Base-by-base conservation (phyloP, 2,329 filamentous ascomycete genomes). In the Cytospora piceicola region DNA sequence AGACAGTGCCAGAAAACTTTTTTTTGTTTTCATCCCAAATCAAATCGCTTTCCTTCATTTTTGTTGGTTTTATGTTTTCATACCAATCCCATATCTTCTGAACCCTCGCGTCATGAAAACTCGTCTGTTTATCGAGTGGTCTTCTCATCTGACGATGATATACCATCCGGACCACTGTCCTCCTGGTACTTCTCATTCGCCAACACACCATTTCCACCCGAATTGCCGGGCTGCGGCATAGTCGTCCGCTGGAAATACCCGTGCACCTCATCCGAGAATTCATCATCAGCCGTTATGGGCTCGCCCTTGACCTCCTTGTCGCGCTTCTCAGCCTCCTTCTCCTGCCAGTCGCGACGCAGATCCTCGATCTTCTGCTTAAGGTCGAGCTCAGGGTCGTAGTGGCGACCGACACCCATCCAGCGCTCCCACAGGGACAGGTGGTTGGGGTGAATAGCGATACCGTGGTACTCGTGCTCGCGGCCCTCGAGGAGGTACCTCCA, bases 351-450 rank as follows among this genome's bases (percentile, higher is more conserved):
- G 46, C 78, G 74, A 59, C 85, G 82, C 85, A 97, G 91, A 76
- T 97, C 94, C 72, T 89, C 85, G 69, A 97, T 90, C 83, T 93
- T 94, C 76, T 89, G 84, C 80, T 91, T 86, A 80, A 90, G 92
- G 82, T 98, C 94, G 59, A 89, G 81, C 69, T 92, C 88, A 9
- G 93, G 88, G 77, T 97, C 82, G 81, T 97, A 98, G 75, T 85
- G 76, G 83, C 95, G 96, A 77, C 90, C 88, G 22, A 90, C 85
- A 60, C 93, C 93, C 63, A 86, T 84, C 69, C 92, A 77, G 68
- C 92, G 89, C 84, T 98, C 94, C 90, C 92, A 98, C 60, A 94
- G 76, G 8, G 91, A 94, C 69, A 98, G 81, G 75, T 98, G 94
- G 77, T 90, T 87, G 57, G 92, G 90, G 82, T 98, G 93, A 67